Percentiles rank a stretch among this genome's conserved stretches.
phyloP scores from a whole-genome alignment of 2,329 filamentous ascomycete species.

The Apiospora pterosperma region DNA sequence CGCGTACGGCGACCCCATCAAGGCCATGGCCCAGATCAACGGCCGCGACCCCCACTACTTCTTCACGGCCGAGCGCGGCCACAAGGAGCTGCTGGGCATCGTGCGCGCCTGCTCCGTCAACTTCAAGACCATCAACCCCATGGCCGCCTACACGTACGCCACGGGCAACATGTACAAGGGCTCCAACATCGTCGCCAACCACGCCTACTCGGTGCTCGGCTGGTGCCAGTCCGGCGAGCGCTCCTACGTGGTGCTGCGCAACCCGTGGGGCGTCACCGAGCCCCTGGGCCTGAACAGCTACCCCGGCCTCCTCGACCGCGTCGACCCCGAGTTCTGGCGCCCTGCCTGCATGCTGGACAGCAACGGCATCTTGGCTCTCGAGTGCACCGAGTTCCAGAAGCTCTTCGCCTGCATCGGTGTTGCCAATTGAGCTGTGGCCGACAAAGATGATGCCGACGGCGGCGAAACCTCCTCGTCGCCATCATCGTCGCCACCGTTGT shows the following conservation, averaged over 20 bases:
- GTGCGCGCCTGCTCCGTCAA: conserved; percentile 38
- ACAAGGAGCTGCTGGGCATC: conserved; percentile 32
- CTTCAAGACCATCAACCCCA: conserved; percentile 40
- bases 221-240: conserved; percentile 31
- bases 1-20: conserved; percentile 39
- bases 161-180: conserved; percentile 34
- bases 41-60: conserved; percentile 34
- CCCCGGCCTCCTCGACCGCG: conserved; percentile 33
- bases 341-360: conserved; percentile 34
- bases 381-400: conserved; percentile 33
- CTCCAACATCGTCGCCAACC: conserved; percentile 41
- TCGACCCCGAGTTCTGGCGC: conserved; percentile 34
- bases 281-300: conserved; percentile 36
- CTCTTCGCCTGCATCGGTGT: conserved; percentile 31
- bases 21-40: conserved; percentile 42
- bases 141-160: conserved; percentile 38
- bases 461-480: not conserved
- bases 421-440: conserved; percentile 16
- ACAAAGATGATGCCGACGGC: too few relatives aligned
- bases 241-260: conserved; percentile 40
- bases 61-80: conserved; percentile 28
- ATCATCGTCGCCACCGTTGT: not conserved
- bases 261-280: conserved; percentile 43
- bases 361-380: conserved; percentile 33
- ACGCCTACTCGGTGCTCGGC: conserved; percentile 41